These are phyloP conservation scores for Yarrowia sp. DNA, from an alignment of 805 yeast genomes.

Conservation along the genomic window DNA sequence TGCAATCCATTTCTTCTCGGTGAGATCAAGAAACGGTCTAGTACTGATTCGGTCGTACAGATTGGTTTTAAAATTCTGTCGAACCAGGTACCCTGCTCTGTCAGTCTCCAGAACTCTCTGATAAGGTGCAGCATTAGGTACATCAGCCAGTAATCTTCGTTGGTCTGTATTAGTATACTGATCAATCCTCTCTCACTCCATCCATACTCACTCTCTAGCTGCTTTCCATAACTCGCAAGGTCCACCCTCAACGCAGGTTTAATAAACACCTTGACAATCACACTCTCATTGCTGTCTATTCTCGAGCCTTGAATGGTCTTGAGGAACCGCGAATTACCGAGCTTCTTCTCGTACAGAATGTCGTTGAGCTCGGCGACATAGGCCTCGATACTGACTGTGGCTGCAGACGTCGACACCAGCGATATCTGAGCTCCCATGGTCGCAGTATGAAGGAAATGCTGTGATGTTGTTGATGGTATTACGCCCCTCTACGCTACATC, in stretches of 20 bases:
- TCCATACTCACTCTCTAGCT: conserved; percentile 43
- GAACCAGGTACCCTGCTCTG: conserved; percentile 86
- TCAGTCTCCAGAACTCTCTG: conserved; percentile 81
- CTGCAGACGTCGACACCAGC: conserved; percentile 84
- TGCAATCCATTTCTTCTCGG: conserved; percentile 84
- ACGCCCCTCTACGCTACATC: conserved; percentile 20
- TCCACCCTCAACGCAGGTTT: conserved; percentile 62
- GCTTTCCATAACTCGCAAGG: conserved; percentile 43
- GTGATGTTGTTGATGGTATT: conserved; percentile 14
- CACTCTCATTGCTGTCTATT: conserved; percentile 71
- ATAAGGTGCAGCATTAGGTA: conserved; percentile 74
- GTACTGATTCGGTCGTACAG: conserved; percentile 86
- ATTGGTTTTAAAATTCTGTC: conserved; percentile 80
- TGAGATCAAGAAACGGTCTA: conserved; percentile 81
- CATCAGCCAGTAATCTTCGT: conserved; percentile 54
- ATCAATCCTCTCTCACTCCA: conserved; percentile 12
- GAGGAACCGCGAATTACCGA: conserved; percentile 82
- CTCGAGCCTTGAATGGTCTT: conserved; percentile 76
- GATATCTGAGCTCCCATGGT: conserved; percentile 89
- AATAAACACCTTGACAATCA: conserved; percentile 80
- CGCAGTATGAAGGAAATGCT: neutral
- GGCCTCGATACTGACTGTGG: conserved; percentile 89
- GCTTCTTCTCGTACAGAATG: conserved; percentile 74
- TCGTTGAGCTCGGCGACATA: conserved; percentile 81
- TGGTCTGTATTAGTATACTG: conserved; percentile 48